Conservation (phyloP, 805 yeast genomes). For the Ogataea pignaliae region DNA sequence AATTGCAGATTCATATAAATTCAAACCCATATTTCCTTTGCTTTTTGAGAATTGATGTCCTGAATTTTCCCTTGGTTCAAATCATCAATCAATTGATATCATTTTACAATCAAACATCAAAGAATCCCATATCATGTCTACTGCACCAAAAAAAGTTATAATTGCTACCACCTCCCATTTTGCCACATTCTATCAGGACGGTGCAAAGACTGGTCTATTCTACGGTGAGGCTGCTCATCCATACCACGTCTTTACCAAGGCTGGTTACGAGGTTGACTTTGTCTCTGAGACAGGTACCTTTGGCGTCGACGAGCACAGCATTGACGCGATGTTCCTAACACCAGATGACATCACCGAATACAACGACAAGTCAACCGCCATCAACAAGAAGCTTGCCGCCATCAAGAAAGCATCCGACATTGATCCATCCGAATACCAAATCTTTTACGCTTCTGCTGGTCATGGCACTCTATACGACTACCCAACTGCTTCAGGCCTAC, state of each 20-base stretch:
- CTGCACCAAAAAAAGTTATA: conserved; percentile 30
- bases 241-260: conserved; percentile 39
- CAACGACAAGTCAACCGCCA: conserved; percentile 36
- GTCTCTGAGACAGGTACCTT: conserved; percentile 55
- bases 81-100: not conserved
- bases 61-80: not conserved
- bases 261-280: conserved; percentile 51
- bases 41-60: not conserved
- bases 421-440: conserved; percentile 42
- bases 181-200: conserved; percentile 51
- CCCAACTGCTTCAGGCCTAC: conserved; percentile 38
- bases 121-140: not conserved
- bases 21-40: not conserved
- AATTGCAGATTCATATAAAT: not conserved
- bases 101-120: not conserved
- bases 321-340: conserved; percentile 34
- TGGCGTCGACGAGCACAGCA: conserved; percentile 57
- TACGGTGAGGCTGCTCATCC: conserved; percentile 60
- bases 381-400: conserved; percentile 33
- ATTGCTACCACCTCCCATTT: conserved; percentile 40
- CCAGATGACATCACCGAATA: conserved; percentile 41
- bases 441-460: conserved; percentile 63
- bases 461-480: conserved; percentile 58
- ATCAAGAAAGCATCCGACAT: conserved; percentile 47
- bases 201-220: conserved; percentile 57